Conservation (phyloP, 2,329 filamentous ascomycete genomes). For the Domatiomyces globalis region DNA sequence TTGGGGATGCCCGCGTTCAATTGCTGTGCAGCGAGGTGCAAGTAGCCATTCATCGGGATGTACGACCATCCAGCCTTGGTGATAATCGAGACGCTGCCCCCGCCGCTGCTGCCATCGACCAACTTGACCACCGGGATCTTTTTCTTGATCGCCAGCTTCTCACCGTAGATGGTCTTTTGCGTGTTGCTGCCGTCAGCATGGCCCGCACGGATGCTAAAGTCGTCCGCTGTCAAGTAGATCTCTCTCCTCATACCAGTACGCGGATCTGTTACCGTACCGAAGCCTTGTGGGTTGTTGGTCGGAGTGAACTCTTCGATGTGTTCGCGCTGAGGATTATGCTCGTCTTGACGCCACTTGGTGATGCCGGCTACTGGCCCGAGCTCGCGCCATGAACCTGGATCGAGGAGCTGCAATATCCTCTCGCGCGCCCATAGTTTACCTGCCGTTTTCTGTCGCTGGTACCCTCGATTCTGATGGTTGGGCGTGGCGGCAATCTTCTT, state of each 20-base stretch:
- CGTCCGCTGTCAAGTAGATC: constrained; percentile 49
- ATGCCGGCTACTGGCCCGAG: constrained; percentile 47
- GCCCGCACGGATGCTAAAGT: constrained; percentile 49
- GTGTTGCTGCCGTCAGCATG: constrained; percentile 48
- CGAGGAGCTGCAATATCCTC: constrained; percentile 44
- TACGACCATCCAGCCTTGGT: constrained; percentile 40
- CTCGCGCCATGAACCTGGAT: constrained; percentile 42
- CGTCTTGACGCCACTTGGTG: constrained; percentile 35
- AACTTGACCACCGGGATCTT: constrained; percentile 52
- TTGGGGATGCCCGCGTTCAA: constrained; percentile 52
- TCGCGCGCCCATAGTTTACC: constrained; percentile 54
- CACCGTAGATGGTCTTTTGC: constrained; percentile 45
- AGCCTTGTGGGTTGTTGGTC: constrained; percentile 49
- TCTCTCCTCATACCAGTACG: constrained; percentile 24
- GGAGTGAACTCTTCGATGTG: constrained; percentile 40
- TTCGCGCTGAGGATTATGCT: constrained; percentile 29
- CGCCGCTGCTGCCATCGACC: constrained; percentile 49
- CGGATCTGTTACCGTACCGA: constrained; percentile 31
- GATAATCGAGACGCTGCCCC: constrained; percentile 29
- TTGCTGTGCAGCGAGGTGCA: constrained; percentile 22
- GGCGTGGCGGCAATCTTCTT: constrained; percentile 41
- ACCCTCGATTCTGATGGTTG: constrained; percentile 40
- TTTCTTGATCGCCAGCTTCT: constrained; percentile 47
- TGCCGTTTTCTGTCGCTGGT: constrained; percentile 47
- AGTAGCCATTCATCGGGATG: constrained; percentile 43